Percentiles rank a stretch among this genome's conserved stretches.
phyloP scores from a whole-genome alignment of 2,329 filamentous ascomycete species.

The Fusarium neocosmosporiellum region DNA sequence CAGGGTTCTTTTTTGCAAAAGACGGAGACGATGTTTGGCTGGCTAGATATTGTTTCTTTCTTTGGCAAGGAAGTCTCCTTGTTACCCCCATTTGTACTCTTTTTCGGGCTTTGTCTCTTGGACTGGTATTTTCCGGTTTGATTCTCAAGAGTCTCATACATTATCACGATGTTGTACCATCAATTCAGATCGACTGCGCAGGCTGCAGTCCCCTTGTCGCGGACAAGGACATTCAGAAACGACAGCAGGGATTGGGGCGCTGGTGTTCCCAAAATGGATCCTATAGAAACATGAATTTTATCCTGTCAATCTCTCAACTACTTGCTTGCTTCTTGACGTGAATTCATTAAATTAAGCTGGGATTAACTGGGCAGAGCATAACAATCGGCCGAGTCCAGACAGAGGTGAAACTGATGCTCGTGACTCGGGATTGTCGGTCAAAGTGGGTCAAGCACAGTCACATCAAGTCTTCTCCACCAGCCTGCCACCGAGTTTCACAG shows the following conservation, averaged over 20 bases:
- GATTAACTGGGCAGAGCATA: not conserved
- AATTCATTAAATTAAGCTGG: not conserved
- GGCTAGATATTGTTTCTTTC: slow-evolving; percentile 31
- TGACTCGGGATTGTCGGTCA: slow-evolving; percentile 11
- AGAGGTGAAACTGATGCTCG: slow-evolving; percentile 13
- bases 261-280: slow-evolving; percentile 30
- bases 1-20: slow-evolving; percentile 17
- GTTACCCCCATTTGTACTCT: slow-evolving; percentile 14
- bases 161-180: slow-evolving; percentile 28
- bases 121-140: not conserved
- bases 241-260: slow-evolving; percentile 25
- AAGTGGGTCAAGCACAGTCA: slow-evolving; percentile 20
- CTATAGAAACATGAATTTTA: slow-evolving; percentile 35
- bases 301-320: not conserved
- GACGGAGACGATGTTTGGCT: slow-evolving; percentile 24
- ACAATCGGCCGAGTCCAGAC: slow-evolving; percentile 4
- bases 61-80: slow-evolving; percentile 10
- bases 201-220: slow-evolving; percentile 25
- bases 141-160: not conserved
- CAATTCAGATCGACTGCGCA: slow-evolving; percentile 34
- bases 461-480: slow-evolving; percentile 11
- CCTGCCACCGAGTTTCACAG: not conserved
- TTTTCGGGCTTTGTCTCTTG: slow-evolving; percentile 5
- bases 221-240: slow-evolving; percentile 17
- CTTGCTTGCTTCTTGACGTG: not conserved